A percentile compares a stretch with the other conserved stretches of the same genome.
Evolutionary conservation across 2,329 filamentous ascomycete genomes (phyloP).

Genomic region (Hymenoscyphus scutula): DNA sequence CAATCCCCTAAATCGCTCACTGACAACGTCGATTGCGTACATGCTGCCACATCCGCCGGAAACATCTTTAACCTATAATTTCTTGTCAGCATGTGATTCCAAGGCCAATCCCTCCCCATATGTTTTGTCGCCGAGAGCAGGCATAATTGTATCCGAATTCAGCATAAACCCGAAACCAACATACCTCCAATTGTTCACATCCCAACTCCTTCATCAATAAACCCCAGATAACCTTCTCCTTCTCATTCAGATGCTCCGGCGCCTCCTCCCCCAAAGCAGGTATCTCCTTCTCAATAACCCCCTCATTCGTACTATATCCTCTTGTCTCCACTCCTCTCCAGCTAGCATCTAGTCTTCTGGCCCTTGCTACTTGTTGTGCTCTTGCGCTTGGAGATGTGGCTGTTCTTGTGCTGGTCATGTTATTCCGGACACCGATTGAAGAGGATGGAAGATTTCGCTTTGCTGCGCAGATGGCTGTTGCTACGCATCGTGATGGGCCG

Average conservation of each 20-base stretch:
- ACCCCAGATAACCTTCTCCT: constrained; percentile 59
- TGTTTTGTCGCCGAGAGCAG: not conserved
- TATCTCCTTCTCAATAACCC: constrained; percentile 18
- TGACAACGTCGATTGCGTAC: constrained; percentile 79
- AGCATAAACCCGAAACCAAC: constrained; percentile 12
- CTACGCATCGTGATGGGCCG: constrained; percentile 3
- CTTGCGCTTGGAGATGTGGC: not conserved
- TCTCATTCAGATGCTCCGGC: constrained; percentile 51
- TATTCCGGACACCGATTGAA: not conserved
- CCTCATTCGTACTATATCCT: constrained; percentile 19
- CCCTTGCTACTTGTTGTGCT: constrained; percentile 1
- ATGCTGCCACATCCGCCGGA: constrained; percentile 83
- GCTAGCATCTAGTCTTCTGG: not conserved
- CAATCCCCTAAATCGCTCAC: constrained; percentile 66
- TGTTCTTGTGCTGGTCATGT: not conserved
- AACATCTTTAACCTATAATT: constrained; percentile 63
- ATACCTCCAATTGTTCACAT: constrained; percentile 35
- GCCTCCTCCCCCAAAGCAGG: constrained; percentile 31
- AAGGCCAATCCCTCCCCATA: not conserved
- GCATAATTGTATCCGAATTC: not conserved
- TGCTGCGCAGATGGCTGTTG: constrained; percentile 7
- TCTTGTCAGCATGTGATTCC: not conserved
- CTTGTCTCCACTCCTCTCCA: constrained; percentile 7
- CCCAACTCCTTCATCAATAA: constrained; percentile 35
- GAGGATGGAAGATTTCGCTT: not conserved